Conservation (phyloP, 306 rosid species). For the Hippophae gyantsensis region DNA sequence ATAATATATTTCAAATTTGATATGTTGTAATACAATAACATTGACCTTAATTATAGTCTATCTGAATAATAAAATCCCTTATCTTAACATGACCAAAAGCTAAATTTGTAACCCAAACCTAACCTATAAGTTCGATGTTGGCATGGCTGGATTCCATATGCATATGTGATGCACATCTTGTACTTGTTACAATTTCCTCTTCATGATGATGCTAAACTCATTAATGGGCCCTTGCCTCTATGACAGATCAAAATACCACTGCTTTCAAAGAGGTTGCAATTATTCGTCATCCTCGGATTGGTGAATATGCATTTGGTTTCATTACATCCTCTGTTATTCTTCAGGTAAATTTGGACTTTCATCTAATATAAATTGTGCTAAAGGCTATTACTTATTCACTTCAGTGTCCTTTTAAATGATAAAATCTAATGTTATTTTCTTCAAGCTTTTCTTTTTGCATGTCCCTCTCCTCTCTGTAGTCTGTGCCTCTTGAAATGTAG, state of each 20-base stretch:
- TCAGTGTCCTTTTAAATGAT: too few relatives aligned
- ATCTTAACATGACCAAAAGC: too few relatives aligned
- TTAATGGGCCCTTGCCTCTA: neutral
- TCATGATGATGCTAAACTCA: neutral
- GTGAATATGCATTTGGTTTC: constrained; percentile 50
- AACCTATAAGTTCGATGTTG: neutral
- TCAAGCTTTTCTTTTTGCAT: too few relatives aligned
- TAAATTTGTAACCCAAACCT: neutral
- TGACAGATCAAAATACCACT: constrained; percentile 41
- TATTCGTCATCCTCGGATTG: constrained; percentile 43
- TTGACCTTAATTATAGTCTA: too few relatives aligned
- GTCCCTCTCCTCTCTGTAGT: too few relatives aligned
- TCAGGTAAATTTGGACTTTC: constrained; percentile 27
- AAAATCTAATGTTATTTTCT: too few relatives aligned
- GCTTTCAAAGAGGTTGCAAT: constrained; percentile 54
- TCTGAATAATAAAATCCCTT: too few relatives aligned
- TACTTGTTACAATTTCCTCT: neutral
- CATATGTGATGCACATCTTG: constrained; percentile 1
- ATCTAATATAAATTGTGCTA: neutral
- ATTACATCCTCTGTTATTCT: constrained; percentile 42
- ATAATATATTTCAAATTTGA: too few relatives aligned
- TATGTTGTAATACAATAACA: too few relatives aligned
- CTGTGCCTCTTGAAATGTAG: too few relatives aligned
- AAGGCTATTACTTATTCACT: too few relatives aligned
- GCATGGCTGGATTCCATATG: neutral